These are phyloP conservation scores for Kingdonia uniflora DNA, from an alignment of 164 flowering plant genomes.

Conservation along the genomic window DNA sequence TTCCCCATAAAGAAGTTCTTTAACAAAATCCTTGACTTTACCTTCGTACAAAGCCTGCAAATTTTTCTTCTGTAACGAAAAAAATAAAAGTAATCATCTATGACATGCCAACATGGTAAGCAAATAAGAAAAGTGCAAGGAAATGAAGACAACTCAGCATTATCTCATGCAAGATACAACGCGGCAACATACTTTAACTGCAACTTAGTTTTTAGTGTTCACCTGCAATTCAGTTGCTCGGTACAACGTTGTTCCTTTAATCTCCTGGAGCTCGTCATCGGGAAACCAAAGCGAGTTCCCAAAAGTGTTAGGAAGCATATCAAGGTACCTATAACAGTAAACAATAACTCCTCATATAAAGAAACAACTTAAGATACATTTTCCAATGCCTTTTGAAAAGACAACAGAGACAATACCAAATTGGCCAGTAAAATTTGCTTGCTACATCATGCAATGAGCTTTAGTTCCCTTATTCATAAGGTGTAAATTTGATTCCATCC, in stretches of 20 bases:
- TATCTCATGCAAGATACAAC: neutral
- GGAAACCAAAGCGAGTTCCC: conserved; percentile 90
- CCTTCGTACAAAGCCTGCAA: conserved; percentile 50
- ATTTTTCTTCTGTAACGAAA: conserved; percentile 62
- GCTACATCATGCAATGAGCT: too few species aligned
- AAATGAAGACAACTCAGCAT: too few species aligned
- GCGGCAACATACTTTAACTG: neutral
- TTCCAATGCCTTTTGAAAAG: neutral
- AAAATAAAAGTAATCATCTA: too few species aligned
- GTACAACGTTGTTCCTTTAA: conserved; percentile 74
- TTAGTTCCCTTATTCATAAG: too few species aligned
- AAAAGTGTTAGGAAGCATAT: conserved; percentile 84
- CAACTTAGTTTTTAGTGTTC: neutral
- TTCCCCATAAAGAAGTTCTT: conserved; percentile 55
- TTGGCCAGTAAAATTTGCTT: too few species aligned
- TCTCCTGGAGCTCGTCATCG: conserved; percentile 71
- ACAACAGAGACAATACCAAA: too few species aligned
- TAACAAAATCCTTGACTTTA: conserved; percentile 69
- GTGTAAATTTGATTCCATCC: too few species aligned
- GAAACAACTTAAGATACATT: neutral
- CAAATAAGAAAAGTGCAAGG: neutral
- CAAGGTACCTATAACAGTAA: conserved; percentile 53
- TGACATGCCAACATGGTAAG: too few species aligned
- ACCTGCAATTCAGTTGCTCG: conserved; percentile 84
- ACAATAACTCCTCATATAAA: neutral